A percentile compares a stretch with the other conserved stretches of the same genome.
These are phyloP conservation scores for Pythium grandisporangium DNA, from an alignment of 352 stramenopile genomes.

Conservation along the genomic window DNA sequence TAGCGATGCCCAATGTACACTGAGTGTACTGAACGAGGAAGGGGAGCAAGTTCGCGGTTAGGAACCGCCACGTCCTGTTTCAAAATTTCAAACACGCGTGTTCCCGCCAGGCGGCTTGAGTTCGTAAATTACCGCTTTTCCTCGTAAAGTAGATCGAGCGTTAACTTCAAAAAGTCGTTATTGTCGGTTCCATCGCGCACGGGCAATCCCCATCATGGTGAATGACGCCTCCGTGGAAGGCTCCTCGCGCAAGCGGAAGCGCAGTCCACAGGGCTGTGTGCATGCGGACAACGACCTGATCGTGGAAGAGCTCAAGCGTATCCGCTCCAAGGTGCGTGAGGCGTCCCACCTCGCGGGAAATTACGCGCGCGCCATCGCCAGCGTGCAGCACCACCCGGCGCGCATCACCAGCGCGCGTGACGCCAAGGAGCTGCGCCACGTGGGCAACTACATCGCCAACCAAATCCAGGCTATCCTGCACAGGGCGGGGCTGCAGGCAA, in stretches of 20 bases:
- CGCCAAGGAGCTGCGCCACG: slow-evolving; percentile 58
- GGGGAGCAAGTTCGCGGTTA: too few species aligned
- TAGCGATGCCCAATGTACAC: too few species aligned
- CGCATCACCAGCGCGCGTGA: slow-evolving; percentile 34
- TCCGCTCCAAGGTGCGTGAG: slow-evolving; percentile 46
- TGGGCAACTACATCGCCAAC: slow-evolving; percentile 83
- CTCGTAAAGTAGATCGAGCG: too few species aligned
- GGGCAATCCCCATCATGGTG: too few species aligned
- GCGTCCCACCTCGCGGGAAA: slow-evolving; percentile 55
- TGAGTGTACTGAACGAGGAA: too few species aligned
- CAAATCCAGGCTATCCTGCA: slow-evolving; percentile 72
- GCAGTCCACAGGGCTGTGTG: slow-evolving; percentile 32
- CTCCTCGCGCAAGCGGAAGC: slow-evolving; percentile 34
- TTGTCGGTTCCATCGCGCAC: too few species aligned
- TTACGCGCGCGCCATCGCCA: slow-evolving; percentile 60
- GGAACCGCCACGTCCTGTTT: too few species aligned
- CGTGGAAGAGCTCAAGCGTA: slow-evolving; percentile 56
- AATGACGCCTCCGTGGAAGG: too few species aligned
- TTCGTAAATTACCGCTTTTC: too few species aligned
- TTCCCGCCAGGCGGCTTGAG: too few species aligned
- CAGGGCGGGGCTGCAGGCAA: slow-evolving; percentile 19
- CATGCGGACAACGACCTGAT: slow-evolving; percentile 56
- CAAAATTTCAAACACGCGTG: too few species aligned
- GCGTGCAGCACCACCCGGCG: slow-evolving; percentile 39
- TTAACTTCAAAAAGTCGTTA: too few species aligned